These are phyloP conservation scores for Elsinoe batatas DNA, from an alignment of 2,329 filamentous ascomycete species.

Conservation along the genomic window DNA sequence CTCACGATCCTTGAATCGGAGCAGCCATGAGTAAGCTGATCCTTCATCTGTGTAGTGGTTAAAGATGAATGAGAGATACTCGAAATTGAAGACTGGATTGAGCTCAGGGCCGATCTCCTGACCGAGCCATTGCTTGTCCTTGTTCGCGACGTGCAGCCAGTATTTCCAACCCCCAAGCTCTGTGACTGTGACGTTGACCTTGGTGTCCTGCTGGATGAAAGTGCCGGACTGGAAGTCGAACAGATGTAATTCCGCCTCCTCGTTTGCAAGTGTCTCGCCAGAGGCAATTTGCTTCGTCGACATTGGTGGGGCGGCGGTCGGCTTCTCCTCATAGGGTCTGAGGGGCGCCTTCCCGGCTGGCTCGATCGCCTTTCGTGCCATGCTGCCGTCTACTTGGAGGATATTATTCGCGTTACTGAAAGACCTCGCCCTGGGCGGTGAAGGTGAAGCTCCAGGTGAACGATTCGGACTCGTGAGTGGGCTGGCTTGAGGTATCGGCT, in stretches of 20 bases:
- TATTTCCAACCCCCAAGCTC: conserved; percentile 91
- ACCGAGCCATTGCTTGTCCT: conserved; percentile 73
- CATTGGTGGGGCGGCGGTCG: conserved; percentile 49
- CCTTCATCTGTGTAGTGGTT: conserved; percentile 88
- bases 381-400: conserved; percentile 19
- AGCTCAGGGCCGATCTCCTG: conserved; percentile 80
- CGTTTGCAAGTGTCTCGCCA: conserved; percentile 62
- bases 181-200: conserved; percentile 67
- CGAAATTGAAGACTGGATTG: conserved; percentile 97
- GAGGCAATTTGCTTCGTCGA: conserved; percentile 54
- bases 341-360: conserved; percentile 19
- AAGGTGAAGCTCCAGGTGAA: conserved; percentile 27
- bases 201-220: conserved; percentile 69
- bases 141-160: conserved; percentile 77
- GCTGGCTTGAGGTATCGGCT: conserved; percentile 50
- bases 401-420: conserved; percentile 14
- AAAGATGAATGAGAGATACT: conserved; percentile 98
- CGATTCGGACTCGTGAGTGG: conserved; percentile 41
- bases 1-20: conserved; percentile 78
- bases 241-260: conserved; percentile 77
- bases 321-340: conserved; percentile 32
- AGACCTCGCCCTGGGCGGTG: conserved; percentile 16
- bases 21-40: conserved; percentile 86
- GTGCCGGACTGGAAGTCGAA: conserved; percentile 83
- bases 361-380: conserved; percentile 24